Evolutionary conservation across 2,329 filamentous ascomycete species (phyloP), one percentile per base, ranked within the genome.

Genomic region (Cordyceps cicadae): DNA sequence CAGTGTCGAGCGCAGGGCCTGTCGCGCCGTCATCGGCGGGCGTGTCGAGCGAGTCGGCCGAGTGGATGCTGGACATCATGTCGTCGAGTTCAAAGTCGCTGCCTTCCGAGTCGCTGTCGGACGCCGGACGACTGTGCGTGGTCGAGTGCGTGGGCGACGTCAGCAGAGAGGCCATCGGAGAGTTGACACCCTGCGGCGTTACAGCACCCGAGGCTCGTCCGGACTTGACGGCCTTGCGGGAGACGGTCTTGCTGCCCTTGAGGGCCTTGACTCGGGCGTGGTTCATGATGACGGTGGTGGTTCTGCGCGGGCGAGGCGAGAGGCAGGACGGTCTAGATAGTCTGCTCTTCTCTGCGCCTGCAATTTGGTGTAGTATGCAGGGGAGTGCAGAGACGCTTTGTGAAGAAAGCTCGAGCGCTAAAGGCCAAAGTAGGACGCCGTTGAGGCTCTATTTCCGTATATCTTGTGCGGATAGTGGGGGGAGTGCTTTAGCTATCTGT

Each of bases 231-330:
- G 86, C 85, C 72, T 90, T 90, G 67, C 80, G 81, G 52, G 88
- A 90, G 39, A 84, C 75, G 17, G 87, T 91, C 77, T 91, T 91
- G 75, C 84, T 86, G 74, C 87, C 86, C 63, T 80, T 77, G 62
- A 90, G 82, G 55, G 84, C 87, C 72, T 88, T 87, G 70, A 88
- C 86, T 66, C 86, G 79, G 60, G 83, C 77, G 68, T 87, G 84
- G 69, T 81, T 84, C 85, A 88, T 88, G 43, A 34, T 67, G 57
- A 32, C 29, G 55, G 29, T 8, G 26, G 21, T 45, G 41, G 34
- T 51, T 50, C 24, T 46, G 49, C 52, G 32, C 45, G 53, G 43
- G 45, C 43, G 19, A 21, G 39, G 50, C 19, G 54, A 45, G 41
- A 50, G 34, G 15, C 26, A 57, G 54, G 63, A 41, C 49, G 26